Conservation (phyloP, 345 rosid genomes). For the Zanthoxylum bungeanum region DNA sequence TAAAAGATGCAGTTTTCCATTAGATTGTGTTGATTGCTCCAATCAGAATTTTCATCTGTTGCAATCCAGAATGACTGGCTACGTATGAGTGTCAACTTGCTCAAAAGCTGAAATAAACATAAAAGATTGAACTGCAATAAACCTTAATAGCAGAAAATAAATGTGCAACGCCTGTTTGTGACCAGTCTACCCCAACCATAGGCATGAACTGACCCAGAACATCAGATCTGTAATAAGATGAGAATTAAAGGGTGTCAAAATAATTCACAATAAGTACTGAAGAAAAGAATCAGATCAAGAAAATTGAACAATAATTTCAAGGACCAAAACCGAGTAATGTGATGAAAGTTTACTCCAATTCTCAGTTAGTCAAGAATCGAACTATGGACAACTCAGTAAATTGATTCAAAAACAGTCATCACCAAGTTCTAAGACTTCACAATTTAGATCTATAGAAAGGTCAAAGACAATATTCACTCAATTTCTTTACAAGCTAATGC, state of each 20-base stretch:
- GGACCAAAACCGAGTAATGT: background rate
- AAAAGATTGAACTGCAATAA: conserved; percentile 22
- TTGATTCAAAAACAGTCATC: background rate
- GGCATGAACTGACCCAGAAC: conserved; percentile 99
- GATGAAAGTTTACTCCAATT: conserved; percentile 12
- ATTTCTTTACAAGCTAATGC: background rate
- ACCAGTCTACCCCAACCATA: conserved; percentile 92
- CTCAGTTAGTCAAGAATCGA: background rate
- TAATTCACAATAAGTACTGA: background rate
- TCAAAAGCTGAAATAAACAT: background rate
- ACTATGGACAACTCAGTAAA: background rate
- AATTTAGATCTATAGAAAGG: background rate
- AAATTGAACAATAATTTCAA: conserved; percentile 8
- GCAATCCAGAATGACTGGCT: background rate
- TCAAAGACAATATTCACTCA: conserved; percentile 1
- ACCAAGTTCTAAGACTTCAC: conserved; percentile 1
- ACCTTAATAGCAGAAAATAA: conserved; percentile 93
- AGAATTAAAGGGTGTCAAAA: conserved; percentile 15
- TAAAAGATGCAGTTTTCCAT: no score
- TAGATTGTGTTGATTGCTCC: background rate
- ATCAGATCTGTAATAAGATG: conserved; percentile 64
- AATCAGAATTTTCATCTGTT: background rate
- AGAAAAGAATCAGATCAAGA: background rate
- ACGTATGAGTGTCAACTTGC: background rate
- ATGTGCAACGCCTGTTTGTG: conserved; percentile 93